Base-by-base conservation (phyloP, 2,329 filamentous ascomycete genomes). In the Sclerotinia subarctica region DNA sequence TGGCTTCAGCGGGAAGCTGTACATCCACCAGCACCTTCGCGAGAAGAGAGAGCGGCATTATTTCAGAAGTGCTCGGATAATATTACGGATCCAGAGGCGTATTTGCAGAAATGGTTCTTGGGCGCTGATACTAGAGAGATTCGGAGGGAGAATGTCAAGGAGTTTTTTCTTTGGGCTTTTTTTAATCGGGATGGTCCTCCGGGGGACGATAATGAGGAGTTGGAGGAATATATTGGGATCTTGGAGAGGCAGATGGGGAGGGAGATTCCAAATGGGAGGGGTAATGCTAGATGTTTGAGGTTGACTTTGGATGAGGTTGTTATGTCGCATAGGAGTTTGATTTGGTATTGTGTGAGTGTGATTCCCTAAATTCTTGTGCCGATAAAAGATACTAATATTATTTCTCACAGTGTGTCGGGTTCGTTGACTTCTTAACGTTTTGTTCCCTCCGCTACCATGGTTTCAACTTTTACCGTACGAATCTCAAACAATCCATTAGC, bases 121-220 rank as follows among this genome's bases (percentile, higher is more conserved):
- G 83, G 83, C 38, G 84, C 85, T 10, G 78, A 81, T 21, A 59
- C 78, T 3, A 77, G 80, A 38, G 85, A 87, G 38, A 84, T 90
- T 57, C 82, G 82, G 66, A 79, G 82, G 19, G 85, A 88, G 44
- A 88, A 89, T 74, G 73, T 89, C 63, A 85, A 84, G 75, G 84
- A 87, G 66, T 88, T 87, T 74, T 80, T 86, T 26, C 77, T 82
- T n/a, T 90, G 86, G 87, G 85, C 84, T 0, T 84, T 89, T 64
- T 81, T 85, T 59, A 85, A 84, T 70, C 79, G 79, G 13, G 80
- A 78, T 13, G 78, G 82, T 5, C 76, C 77, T 59, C 78, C 79
- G 35, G 76, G 79, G 7, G 79, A 81, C 24, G 77, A 85, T 59
- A 80, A 85, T 15, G 82, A 83, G 32, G 84, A 87, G 76, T 74